Evolutionary conservation across 345 rosid species (phyloP).

Genomic region (Citrus mangshanensis): DNA sequence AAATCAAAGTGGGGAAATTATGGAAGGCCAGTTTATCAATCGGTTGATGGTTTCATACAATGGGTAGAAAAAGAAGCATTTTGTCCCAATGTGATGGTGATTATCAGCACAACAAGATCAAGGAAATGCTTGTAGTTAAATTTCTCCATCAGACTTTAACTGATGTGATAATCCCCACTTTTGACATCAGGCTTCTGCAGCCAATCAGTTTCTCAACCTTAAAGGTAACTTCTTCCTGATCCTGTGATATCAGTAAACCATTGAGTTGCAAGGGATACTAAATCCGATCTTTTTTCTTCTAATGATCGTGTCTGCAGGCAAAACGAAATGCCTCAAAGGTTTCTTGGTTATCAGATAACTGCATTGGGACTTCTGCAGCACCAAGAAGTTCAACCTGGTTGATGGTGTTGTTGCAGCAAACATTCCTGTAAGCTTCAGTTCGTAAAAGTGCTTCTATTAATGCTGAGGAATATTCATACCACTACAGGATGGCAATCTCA

Average conservation of each 20-base stretch:
- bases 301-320: background rate
- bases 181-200: slow-evolving; percentile 13
- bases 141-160: slow-evolving; percentile 8
- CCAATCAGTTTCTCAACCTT: slow-evolving; percentile 12
- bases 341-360: slow-evolving; percentile 14
- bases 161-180: slow-evolving; percentile 11
- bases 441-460: background rate
- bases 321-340: background rate
- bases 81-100: slow-evolving; percentile 9
- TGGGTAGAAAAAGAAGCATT: background rate
- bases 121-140: background rate
- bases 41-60: background rate
- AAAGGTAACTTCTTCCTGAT: slow-evolving; percentile 1
- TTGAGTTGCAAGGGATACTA: background rate
- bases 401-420: slow-evolving; percentile 33
- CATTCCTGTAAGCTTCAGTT: slow-evolving; percentile 25
- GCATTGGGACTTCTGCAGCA: slow-evolving; percentile 22
- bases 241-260: background rate
- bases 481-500: background rate
- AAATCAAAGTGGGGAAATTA: background rate
- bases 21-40: background rate
- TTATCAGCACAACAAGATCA: background rate
- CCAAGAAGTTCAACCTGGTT: slow-evolving; percentile 28
- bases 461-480: background rate
- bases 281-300: background rate